phyloP scores from a whole-genome alignment of 192 early-diverging fungal genomes.

The Funneliformis geosporum region DNA sequence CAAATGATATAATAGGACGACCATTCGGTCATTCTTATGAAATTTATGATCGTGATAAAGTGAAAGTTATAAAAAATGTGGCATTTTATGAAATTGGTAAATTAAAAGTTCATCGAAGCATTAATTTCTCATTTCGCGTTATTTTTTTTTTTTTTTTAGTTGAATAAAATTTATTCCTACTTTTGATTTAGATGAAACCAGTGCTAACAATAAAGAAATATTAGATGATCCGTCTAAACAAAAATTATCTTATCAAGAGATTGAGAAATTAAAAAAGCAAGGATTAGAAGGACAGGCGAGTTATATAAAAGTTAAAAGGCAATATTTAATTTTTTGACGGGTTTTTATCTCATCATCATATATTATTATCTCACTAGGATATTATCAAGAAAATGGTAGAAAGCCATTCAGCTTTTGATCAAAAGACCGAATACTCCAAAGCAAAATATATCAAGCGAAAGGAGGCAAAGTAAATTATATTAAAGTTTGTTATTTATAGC shows the following conservation, averaged over 20 bases:
- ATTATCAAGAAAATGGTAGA: constrained; percentile 81
- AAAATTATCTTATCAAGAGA: constrained; percentile 78
- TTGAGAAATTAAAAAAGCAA: constrained; percentile 78
- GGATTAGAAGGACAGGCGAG: constrained; percentile 65
- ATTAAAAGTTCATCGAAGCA: constrained; percentile 7
- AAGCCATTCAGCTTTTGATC: constrained; percentile 82
- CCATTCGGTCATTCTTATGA: constrained; percentile 84
- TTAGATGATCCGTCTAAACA: constrained; percentile 74
- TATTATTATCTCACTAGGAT: constrained; percentile 43
- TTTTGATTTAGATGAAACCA: constrained; percentile 57
- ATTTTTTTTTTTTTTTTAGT: not conserved
- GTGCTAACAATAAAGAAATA: constrained; percentile 82
- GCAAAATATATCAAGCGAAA: constrained; percentile 92
- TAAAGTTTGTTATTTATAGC: too few relatives aligned
- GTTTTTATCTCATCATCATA: not conserved
- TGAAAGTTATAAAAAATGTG: constrained; percentile 39
- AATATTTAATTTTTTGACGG: not conserved
- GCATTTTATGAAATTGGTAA: constrained; percentile 44
- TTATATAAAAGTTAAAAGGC: not conserved
- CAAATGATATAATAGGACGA: constrained; percentile 77
- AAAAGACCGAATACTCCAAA: constrained; percentile 95
- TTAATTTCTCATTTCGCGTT: not conserved
- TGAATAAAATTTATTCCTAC: too few relatives aligned
- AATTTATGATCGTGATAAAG: constrained; percentile 65
- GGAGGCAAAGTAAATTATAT: constrained; percentile 63